These are phyloP conservation scores for Plasmodium billcollinsi DNA, from an alignment of 169 alveolate species.

Conservation along the genomic window DNA sequence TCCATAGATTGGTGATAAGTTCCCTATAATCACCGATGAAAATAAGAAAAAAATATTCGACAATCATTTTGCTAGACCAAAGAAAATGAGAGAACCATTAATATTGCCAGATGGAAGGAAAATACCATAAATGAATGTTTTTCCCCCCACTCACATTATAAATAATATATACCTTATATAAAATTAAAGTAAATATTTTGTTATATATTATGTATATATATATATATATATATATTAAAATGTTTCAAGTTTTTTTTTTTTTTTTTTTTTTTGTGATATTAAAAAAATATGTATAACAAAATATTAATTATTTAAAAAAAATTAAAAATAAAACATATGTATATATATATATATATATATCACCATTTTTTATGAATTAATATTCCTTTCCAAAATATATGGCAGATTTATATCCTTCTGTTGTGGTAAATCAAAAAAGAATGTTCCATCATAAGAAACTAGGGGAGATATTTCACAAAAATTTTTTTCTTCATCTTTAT, in stretches of 20 bases:
- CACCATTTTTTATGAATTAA: not conserved
- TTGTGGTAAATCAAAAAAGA: constrained; percentile 67
- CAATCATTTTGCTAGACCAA: constrained; percentile 83
- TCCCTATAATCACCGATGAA: constrained; percentile 51
- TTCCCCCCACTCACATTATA: no score
- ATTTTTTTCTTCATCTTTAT: constrained; percentile 11
- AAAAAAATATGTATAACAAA: not conserved
- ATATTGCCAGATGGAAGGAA: constrained; percentile 84
- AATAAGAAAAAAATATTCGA: constrained; percentile 74
- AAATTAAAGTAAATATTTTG: no score
- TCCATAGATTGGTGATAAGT: constrained; percentile 67
- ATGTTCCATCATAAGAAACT: constrained; percentile 72
- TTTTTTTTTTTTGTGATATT: constrained; percentile 1
- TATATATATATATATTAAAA: no score
- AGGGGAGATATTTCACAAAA: constrained; percentile 71
- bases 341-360: no score
- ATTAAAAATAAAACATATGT: not conserved
- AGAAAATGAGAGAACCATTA: constrained; percentile 80
- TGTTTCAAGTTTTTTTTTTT: not conserved
- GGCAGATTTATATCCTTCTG: constrained; percentile 41
- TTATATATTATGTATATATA: no score
- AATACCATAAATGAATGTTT: constrained; percentile 16
- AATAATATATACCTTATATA: no score
- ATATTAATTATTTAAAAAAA: not conserved
- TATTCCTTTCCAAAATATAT: constrained; percentile 13